Evolutionary conservation across 2,329 filamentous ascomycete genomes (phyloP).

Genomic region (Scopulariopsis brevicaulis): DNA sequence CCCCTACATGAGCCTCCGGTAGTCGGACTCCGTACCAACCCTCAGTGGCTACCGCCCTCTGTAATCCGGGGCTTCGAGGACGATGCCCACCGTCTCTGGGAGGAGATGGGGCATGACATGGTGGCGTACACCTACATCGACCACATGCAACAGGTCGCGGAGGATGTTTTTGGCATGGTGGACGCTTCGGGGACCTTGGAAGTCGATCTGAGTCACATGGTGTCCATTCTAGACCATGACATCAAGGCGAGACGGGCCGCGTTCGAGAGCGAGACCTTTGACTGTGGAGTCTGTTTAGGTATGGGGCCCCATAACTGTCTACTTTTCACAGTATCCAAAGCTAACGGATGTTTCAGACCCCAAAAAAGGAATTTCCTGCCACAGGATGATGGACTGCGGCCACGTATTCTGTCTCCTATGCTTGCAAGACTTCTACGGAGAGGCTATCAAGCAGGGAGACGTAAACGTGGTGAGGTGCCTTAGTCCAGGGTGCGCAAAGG

Average conservation of each 20-base stretch:
- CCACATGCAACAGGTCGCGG: slow-evolving; percentile 45
- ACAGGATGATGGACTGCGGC: slow-evolving; percentile 70
- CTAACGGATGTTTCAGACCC: slow-evolving; percentile 45
- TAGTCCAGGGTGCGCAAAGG: slow-evolving; percentile 65
- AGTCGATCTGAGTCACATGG: slow-evolving; percentile 47
- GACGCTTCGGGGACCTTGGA: slow-evolving; percentile 34
- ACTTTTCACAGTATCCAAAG: neutral
- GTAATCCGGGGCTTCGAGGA: slow-evolving; percentile 37
- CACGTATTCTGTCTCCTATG: slow-evolving; percentile 91
- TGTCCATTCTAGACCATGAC: slow-evolving; percentile 68
- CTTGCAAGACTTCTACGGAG: slow-evolving; percentile 80
- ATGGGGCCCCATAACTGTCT: slow-evolving; percentile 11
- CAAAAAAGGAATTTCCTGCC: slow-evolving; percentile 75
- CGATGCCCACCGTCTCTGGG: slow-evolving; percentile 45
- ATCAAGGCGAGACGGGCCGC: slow-evolving; percentile 59
- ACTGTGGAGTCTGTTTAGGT: slow-evolving; percentile 76
- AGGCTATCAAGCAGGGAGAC: slow-evolving; percentile 77
- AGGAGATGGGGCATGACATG: slow-evolving; percentile 46
- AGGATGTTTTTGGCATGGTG: slow-evolving; percentile 48
- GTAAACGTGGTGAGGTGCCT: slow-evolving; percentile 71
- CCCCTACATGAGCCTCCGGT: slow-evolving; percentile 39
- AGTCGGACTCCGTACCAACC: slow-evolving; percentile 38
- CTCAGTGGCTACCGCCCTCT: slow-evolving; percentile 42
- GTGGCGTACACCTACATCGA: slow-evolving; percentile 55
- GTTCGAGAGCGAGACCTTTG: slow-evolving; percentile 77